phyloP scores from a whole-genome alignment of 2,329 filamentous ascomycete species.

The Penicillium sp. region DNA sequence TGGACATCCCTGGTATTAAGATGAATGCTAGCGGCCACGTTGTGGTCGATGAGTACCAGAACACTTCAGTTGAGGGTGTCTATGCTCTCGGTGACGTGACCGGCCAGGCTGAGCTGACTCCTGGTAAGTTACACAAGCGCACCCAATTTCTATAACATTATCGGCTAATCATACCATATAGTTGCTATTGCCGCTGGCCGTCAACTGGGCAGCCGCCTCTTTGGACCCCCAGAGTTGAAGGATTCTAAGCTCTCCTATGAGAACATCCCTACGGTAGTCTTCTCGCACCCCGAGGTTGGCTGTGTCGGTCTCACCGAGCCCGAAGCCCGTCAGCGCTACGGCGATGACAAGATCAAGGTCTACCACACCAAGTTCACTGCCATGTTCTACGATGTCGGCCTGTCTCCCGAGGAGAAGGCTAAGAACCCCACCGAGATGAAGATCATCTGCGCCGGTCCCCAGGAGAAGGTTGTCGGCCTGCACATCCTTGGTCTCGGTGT shows the following conservation, averaged over 20 bases:
- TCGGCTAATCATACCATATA: conserved; percentile 11
- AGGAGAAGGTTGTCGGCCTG: conserved; percentile 53
- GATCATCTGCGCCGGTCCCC: conserved; percentile 48
- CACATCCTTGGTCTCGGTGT: conserved; percentile 50
- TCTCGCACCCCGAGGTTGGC: conserved; percentile 53
- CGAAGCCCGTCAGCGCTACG: conserved; percentile 48
- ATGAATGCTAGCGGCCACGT: conserved; percentile 42
- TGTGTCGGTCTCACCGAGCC: conserved; percentile 52
- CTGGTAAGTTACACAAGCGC: conserved; percentile 36
- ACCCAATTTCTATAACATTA: not conserved
- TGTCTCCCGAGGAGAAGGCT: conserved; percentile 49
- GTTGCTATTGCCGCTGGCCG: conserved; percentile 55
- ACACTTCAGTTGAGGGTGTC: conserved; percentile 48
- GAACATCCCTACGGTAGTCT: conserved; percentile 55
- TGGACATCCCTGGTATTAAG: conserved; percentile 46
- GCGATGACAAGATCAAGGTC: conserved; percentile 51
- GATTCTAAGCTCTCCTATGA: conserved; percentile 48
- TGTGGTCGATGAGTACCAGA: conserved; percentile 52
- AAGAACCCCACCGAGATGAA: conserved; percentile 54
- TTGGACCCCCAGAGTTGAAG: conserved; percentile 48
- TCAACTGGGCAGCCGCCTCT: conserved; percentile 51
- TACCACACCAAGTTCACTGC: conserved; percentile 51
- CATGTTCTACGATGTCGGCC: conserved; percentile 49
- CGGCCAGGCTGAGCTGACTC: conserved; percentile 52
- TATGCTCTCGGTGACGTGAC: conserved; percentile 55